Evolutionary conservation across 495 filamentous ascomycete species (phyloP).

Genomic region (Podospora sp.): DNA sequence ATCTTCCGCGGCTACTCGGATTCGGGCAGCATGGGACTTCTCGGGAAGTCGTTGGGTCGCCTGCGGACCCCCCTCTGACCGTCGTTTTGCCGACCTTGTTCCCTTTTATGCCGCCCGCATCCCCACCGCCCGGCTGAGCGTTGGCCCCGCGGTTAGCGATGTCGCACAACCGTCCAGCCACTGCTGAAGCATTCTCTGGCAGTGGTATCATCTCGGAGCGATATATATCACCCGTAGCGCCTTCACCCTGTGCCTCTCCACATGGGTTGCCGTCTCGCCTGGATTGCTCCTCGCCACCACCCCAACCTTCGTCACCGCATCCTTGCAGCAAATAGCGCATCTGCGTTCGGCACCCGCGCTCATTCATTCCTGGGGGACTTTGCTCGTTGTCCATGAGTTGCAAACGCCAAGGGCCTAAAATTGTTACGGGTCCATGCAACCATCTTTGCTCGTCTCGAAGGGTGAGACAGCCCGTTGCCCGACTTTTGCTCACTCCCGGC

Average conservation of each 20-base stretch:
- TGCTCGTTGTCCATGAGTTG: constrained; percentile 1
- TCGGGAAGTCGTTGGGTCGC: background rate
- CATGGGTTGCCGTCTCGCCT: constrained; percentile 18
- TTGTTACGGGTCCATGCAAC: constrained; percentile 5
- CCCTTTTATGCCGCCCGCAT: background rate
- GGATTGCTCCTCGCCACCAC: constrained; percentile 15
- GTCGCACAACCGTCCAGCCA: background rate
- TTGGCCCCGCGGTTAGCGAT: background rate
- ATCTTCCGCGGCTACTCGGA: constrained; percentile 12
- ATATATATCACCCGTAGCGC: constrained; percentile 22
- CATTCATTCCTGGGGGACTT: constrained; percentile 1
- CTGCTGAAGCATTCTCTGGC: background rate
- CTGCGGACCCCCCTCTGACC: background rate
- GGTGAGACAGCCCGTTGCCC: constrained; percentile 7
- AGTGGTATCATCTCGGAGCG: constrained; percentile 13
- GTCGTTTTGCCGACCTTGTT: background rate
- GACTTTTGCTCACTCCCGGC: background rate
- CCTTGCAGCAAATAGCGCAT: constrained; percentile 30
- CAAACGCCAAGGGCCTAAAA: constrained; percentile 16
- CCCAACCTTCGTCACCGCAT: constrained; percentile 23
- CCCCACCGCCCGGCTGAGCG: background rate
- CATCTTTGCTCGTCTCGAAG: background rate
- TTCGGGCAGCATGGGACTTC: constrained; percentile 6
- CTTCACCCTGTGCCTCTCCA: constrained; percentile 11
- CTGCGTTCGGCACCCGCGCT: constrained; percentile 9